Base-by-base conservation (phyloP, 805 yeast species). In the Metschnikowia colocasiae region DNA sequence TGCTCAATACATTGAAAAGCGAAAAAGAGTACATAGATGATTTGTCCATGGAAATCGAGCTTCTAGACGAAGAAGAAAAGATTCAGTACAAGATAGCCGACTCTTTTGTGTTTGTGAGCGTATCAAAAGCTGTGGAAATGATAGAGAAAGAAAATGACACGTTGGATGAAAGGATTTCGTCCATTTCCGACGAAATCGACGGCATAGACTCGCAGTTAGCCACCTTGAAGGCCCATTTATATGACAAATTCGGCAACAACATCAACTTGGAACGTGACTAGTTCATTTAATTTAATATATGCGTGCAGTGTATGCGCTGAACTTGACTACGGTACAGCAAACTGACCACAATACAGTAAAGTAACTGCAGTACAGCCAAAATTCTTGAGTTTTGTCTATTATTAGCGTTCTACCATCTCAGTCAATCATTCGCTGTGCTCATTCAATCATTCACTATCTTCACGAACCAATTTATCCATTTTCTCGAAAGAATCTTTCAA, bases 11-110 rank as follows among this genome's bases (percentile, higher is more conserved):
- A 46, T 70, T 75, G 51, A 71, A 75, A 55, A 78, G 80, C 50
- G 96, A 89, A 58, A 87, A 89, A 56, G 97, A 90, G 59, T 88
- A 87, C 58, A 69, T 92, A 26, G 96, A 89, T 56, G 98, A 92
- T 60, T 82, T 89, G 29, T 73, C 87, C 6, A 60, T 88, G 59
- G 99, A 92, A 60, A 74, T 92, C 35, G 98, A 92, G 65, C 76
- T 94, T 38, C 67, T 89, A 26, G 98, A 92, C 52, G 78, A 74
- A 56, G 90, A 83, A 46, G 90, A 84, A 36, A 67, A 74, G 47
- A 68, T 85, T 7, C 85, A 83, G 55, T 92, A 89, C 67, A 85
- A 85, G 55, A 68, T 92, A 15, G 97, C 97, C 5, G 95, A 87
- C 47, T 71, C 76, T 4, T 90, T 92, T 61, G 79, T 89, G n/a